Evolutionary conservation across 2,329 filamentous ascomycete species (phyloP).

Genomic region (Pseudogymnoascus sp.): DNA sequence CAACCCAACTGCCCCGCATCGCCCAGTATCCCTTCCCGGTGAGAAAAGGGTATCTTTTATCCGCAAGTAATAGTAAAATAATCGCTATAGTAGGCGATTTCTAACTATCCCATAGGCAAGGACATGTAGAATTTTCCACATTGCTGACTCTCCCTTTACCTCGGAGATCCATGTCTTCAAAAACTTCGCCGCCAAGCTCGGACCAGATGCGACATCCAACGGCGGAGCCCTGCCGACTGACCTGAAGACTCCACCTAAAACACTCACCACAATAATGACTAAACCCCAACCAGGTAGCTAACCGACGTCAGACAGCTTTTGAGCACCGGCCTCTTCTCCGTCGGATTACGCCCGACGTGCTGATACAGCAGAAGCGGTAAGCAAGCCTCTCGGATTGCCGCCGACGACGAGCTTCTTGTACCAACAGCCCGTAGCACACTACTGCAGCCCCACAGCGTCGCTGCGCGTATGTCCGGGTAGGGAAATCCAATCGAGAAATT

Average conservation of each 20-base stretch:
- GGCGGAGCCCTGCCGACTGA: not conserved
- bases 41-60: not conserved
- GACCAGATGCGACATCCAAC: not conserved
- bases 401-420: not conserved
- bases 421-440: not conserved
- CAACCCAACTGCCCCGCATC: not conserved
- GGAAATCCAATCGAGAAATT: not conserved
- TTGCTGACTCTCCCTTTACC: not conserved
- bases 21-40: not conserved
- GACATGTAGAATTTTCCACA: not conserved
- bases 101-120: not conserved
- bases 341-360: not conserved
- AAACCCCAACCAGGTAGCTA: not conserved
- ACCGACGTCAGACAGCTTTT: not conserved
- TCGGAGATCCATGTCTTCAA: not conserved
- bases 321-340: not conserved
- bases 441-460: not conserved
- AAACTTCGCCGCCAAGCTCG: not conserved
- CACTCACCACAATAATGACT: not conserved
- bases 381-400: not conserved
- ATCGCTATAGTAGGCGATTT: not conserved
- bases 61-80: not conserved
- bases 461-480: not conserved
- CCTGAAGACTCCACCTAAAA: not conserved
- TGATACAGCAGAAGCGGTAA: not conserved